Evolutionary conservation across 2,329 filamentous ascomycete species (phyloP).

Genomic region (Botrytis sinoallii): DNA sequence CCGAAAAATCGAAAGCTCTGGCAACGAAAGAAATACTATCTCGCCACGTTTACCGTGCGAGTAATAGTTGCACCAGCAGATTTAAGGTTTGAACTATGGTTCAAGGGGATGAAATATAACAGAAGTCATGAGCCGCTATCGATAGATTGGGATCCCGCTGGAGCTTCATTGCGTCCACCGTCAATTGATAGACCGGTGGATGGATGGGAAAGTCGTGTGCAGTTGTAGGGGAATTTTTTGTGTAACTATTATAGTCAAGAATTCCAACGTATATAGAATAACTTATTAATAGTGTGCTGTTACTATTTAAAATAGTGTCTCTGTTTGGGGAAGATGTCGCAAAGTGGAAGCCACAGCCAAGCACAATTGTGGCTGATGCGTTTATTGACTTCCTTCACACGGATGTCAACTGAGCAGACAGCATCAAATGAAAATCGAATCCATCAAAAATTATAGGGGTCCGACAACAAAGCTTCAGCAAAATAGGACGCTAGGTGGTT

Average conservation of each 20-base stretch:
- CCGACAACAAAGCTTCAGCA: not conserved
- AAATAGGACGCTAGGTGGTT: not conserved
- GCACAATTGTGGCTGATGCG: not conserved
- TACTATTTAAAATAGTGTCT: not conserved
- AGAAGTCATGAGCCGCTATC: constrained; percentile 21
- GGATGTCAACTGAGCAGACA: not conserved
- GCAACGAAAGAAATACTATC: constrained; percentile 40
- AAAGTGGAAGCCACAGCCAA: not conserved
- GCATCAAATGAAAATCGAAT: not conserved
- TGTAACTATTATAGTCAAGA: not conserved
- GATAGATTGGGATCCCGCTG: constrained; percentile 20
- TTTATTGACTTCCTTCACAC: not conserved
- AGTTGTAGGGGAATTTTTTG: not conserved
- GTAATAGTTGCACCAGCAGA: constrained; percentile 56
- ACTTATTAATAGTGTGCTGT: not conserved
- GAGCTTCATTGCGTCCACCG: constrained; percentile 9
- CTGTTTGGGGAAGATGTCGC: not conserved
- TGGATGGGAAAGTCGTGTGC: constrained; percentile 6
- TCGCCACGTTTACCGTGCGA: constrained; percentile 49
- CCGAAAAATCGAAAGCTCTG: constrained; percentile 41
- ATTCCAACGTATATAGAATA: not conserved
- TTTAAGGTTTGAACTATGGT: constrained; percentile 47
- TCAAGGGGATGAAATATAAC: constrained; percentile 39
- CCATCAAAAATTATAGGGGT: not conserved
- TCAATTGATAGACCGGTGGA: constrained; percentile 1